Evolutionary conservation across 257 asterid species (phyloP).

Genomic region (Nicotiana benthamiana): DNA sequence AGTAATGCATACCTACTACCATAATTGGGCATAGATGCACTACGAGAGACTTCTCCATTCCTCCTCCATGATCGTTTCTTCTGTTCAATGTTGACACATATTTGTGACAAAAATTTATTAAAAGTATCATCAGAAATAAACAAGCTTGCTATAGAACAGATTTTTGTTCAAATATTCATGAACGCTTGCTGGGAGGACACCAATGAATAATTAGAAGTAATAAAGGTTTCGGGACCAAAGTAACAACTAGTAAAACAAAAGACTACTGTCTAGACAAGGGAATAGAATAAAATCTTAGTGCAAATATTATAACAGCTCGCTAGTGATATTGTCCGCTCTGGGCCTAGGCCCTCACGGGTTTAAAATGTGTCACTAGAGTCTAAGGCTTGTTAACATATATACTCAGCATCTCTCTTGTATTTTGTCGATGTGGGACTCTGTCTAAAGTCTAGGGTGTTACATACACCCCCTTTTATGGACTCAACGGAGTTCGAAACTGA

Average conservation of each 20-base stretch:
- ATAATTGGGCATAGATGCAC: constrained; percentile 55
- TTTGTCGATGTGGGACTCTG: no score
- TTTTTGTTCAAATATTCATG: background rate
- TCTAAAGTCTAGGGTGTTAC: no score
- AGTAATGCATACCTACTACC: constrained; percentile 50
- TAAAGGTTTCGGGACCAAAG: background rate
- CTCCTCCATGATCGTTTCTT: constrained; percentile 60
- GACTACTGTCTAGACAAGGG: background rate
- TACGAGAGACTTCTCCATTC: constrained; percentile 44
- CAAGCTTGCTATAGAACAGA: background rate
- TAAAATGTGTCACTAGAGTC: no score
- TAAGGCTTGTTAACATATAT: no score
- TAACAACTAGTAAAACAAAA: background rate
- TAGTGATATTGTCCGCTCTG: no score
- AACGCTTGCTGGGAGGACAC: background rate
- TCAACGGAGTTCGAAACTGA: no score
- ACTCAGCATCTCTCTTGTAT: no score
- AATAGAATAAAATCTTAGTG: background rate
- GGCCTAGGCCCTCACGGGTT: no score
- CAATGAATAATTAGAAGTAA: background rate
- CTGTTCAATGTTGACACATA: constrained; percentile 46
- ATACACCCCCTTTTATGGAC: no score
- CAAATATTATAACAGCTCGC: no score
- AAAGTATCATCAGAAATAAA: background rate
- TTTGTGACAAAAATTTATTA: background rate